phyloP scores from a whole-genome alignment of 2,329 filamentous ascomycete species.

The Cadophora malorum region DNA sequence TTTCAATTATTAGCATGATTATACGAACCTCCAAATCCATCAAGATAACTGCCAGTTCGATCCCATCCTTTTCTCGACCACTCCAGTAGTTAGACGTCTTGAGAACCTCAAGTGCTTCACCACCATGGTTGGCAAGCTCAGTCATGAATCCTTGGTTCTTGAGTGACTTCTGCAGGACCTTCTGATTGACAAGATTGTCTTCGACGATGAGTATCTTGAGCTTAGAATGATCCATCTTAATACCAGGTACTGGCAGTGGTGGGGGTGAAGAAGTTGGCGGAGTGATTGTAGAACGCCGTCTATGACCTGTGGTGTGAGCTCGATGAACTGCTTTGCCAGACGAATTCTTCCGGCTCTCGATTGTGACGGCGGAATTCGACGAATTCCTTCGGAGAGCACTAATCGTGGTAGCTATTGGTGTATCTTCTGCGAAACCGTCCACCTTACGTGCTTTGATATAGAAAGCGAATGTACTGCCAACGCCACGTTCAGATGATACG shows the following conservation, averaged over 20 bases:
- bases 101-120: conserved; percentile 65
- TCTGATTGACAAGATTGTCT: conserved; percentile 72
- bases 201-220: conserved; percentile 68
- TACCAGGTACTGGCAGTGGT: conserved; percentile 1
- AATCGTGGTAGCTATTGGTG: conserved; percentile 35
- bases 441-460: conserved; percentile 55
- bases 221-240: conserved; percentile 33
- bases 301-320: conserved; percentile 32
- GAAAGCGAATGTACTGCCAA: conserved; percentile 78
- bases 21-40: conserved; percentile 72
- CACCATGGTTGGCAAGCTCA: conserved; percentile 68
- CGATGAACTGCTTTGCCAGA: conserved; percentile 32
- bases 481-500: conserved; percentile 69
- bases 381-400: conserved; percentile 33
- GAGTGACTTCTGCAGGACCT: conserved; percentile 66
- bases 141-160: conserved; percentile 66
- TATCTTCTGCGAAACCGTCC: conserved; percentile 36
- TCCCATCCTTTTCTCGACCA: conserved; percentile 50
- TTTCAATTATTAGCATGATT: background rate
- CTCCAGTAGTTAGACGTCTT: conserved; percentile 63
- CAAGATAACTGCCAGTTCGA: conserved; percentile 70
- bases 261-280: conserved; percentile 19
- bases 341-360: conserved; percentile 37
- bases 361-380: conserved; percentile 31
- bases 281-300: conserved; percentile 19